Evolutionary conservation across 2,329 filamentous ascomycete genomes (phyloP).

Genomic region (Camillea tinctor): DNA sequence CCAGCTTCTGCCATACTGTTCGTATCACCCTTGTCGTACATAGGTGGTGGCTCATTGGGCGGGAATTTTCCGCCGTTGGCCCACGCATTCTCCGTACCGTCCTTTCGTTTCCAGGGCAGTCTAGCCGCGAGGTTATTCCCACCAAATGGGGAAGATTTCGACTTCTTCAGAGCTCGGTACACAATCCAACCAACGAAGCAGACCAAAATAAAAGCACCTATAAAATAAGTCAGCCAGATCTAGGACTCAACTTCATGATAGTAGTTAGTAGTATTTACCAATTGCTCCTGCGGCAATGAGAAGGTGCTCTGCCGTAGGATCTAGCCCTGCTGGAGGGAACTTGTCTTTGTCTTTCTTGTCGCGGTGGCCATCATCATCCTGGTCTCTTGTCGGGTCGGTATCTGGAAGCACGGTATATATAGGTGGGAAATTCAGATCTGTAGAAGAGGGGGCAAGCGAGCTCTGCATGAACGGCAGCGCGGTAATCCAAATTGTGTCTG

Average conservation of each 20-base stretch:
- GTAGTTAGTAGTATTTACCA: slow-evolving; percentile 25
- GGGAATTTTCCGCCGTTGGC: slow-evolving; percentile 12
- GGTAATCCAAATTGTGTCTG: not conserved
- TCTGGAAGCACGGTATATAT: not conserved
- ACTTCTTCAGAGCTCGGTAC: slow-evolving; percentile 39
- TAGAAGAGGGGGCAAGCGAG: not conserved
- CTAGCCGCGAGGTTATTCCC: slow-evolving; percentile 16
- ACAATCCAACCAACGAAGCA: slow-evolving; percentile 46
- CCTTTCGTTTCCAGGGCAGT: slow-evolving; percentile 20
- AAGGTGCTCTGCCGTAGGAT: slow-evolving; percentile 31
- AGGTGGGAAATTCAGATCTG: not conserved
- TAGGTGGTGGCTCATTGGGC: slow-evolving; percentile 25
- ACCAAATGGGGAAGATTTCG: slow-evolving; percentile 20
- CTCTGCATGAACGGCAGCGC: not conserved
- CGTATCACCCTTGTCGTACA: slow-evolving; percentile 24
- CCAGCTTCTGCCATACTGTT: slow-evolving; percentile 22
- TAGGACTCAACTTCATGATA: not conserved
- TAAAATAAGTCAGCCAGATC: not conserved
- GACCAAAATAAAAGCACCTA: slow-evolving; percentile 45
- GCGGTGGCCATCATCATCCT: not conserved
- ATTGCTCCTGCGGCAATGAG: slow-evolving; percentile 37
- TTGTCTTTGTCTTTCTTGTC: slow-evolving; percentile 7
- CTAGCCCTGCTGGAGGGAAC: slow-evolving; percentile 16
- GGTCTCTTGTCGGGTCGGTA: not conserved
- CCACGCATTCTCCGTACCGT: slow-evolving; percentile 10